Base-by-base conservation (phyloP, 83 land plant species). In the Picea mariana region DNA sequence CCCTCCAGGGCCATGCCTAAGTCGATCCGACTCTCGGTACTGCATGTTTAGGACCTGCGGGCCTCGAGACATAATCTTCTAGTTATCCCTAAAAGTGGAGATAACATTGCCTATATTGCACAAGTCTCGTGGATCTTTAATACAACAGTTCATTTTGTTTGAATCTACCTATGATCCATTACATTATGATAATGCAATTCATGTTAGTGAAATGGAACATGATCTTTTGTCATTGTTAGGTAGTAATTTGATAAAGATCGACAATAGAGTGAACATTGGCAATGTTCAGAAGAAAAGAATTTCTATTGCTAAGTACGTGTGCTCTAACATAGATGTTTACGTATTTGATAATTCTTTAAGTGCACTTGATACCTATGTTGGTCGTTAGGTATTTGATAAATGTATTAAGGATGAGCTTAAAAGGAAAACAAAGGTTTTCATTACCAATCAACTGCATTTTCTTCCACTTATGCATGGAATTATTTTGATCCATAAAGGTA, bases 101-200 rank as follows among this genome's bases (percentile, higher is more conserved):
- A 27, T 27, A 27, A 27, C 31, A 27, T 96, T 82, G 98, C 98
- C 60, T 98, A 96, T 87, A 96, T 98, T 58, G 93, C 99, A 31
- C 98, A 98, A 89, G 86, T 98, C 71, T 95, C 99, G 42, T 98
- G 99, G 99, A 96, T 98, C 60, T 98, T 94, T 83, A 98, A 98
- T 93, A 98, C 96, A 65, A 98, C 98, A 63, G 31, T 27, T 27
- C 84, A 93, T 97, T 44, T 87, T 97, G 38, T 97, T 97, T 89
- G 99, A 98, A 77, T 90, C 95, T 67, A 38, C 86, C 55, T 94
- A 89, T 83, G 88, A 91, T 67, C 66, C 91, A 26, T 83, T 52
- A 38, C 86, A 82, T 20, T 97, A 95, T 83, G 83, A 88, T 75
- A 90, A 82, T 78, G 93, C 98, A 52, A 85, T 95, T 38, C 87